These are phyloP conservation scores for Paramecium pentaurelia DNA, from an alignment of 73 alveolate genomes.

Conservation along the genomic window DNA sequence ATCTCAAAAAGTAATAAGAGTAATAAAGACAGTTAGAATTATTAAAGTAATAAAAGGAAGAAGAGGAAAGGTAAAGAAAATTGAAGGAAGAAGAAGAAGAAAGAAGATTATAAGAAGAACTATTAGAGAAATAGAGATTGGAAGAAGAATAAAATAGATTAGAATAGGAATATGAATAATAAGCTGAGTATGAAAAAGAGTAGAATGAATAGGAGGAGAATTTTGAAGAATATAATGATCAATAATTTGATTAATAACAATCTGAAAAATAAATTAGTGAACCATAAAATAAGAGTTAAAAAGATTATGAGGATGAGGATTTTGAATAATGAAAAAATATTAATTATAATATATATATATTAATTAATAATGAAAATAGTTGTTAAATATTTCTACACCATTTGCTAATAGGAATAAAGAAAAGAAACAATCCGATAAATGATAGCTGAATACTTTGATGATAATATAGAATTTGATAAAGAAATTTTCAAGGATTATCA, in stretches of 20 bases:
- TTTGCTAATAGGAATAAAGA: background rate
- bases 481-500: background rate
- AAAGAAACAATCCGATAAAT: background rate
- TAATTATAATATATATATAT: background rate
- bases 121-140: background rate
- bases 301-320: conserved; percentile 36
- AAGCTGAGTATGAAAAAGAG: background rate
- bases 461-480: background rate
- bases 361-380: background rate
- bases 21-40: background rate
- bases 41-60: background rate
- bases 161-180: background rate
- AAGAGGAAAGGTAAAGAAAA: background rate
- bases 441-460: conserved; percentile 43
- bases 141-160: background rate
- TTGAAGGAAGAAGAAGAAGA: background rate
- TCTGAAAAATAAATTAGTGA: background rate
- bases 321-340: conserved; percentile 5
- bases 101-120: background rate
- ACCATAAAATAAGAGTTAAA: background rate
- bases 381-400: conserved; percentile 9
- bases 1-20: background rate
- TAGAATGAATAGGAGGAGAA: background rate
- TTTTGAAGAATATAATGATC: background rate
- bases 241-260: background rate